Evolutionary conservation across 2,329 filamentous ascomycete genomes (phyloP), one percentile per base, ranked within the genome.

Genomic region (Gaeumannomyces sp.): DNA sequence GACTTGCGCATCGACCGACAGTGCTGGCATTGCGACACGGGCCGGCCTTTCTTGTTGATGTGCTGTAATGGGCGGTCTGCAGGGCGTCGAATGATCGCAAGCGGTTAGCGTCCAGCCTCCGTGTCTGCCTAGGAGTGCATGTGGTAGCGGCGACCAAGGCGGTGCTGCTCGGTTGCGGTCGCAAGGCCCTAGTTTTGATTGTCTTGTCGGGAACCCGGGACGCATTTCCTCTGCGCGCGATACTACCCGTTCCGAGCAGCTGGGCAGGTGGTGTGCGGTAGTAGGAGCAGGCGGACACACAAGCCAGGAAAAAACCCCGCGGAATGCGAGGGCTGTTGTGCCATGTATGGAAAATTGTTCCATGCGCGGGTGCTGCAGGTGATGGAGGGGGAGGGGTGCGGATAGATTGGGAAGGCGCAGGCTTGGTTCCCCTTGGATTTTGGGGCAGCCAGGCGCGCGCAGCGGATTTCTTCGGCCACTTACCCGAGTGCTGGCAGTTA

Each of bases 31-130:
- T 99, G 95, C 72, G 95, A 97, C 71, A 98, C 93, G 68, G 95
- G 95, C 68, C 94, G 91, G 74, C 94, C 94, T 82, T 98, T 98
- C 78, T 96, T 97, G 79, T 96, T 96, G 81, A 97, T 96, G 76
- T 96, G 92, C 74, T 92, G 90, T 70, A 98, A 85, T 70, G 91
- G 91, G 71, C 94, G 92, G 78, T 97, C 95, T 97, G 72, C 65
- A 66, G 38, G 59, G 65, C 69, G 67, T 71, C 45, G 14, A 53
- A 53, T n/a, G 45, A n/a, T 22, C 22, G 45, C 45, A 50, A n/a
- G 45, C 45, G 45, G 45, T 53, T 53, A 53, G 45, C 45, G 45
- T 53, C 22, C 8, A n/a, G 19, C 4, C 25, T 22, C 45, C 45
- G 45, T n/a, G 45, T 53, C 22, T 19, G 5, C 16, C 45, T n/a